These are phyloP conservation scores for Malus hybrid DNA, from an alignment of 331 rosid species.

Conservation along the genomic window DNA sequence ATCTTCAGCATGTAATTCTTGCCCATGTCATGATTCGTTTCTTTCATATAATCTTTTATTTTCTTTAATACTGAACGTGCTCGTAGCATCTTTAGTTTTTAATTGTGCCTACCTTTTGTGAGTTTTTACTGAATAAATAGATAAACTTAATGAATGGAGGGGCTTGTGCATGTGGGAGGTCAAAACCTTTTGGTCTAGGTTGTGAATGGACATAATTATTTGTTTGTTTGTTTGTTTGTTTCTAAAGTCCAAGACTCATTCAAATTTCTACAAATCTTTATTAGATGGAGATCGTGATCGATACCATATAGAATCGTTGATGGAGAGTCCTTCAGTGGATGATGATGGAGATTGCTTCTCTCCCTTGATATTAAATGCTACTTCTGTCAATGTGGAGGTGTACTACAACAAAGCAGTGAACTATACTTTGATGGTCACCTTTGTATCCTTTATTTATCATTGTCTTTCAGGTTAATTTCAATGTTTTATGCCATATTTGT, in stretches of 20 bases:
- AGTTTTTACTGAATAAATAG: background rate
- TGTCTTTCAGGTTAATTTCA: background rate
- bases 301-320: conserved; percentile 69
- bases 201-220: background rate
- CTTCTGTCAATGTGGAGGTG: conserved; percentile 76
- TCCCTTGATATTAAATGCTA: conserved; percentile 67
- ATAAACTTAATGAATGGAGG: background rate
- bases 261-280: conserved; percentile 14
- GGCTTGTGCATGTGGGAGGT: background rate
- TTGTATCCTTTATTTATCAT: conserved; percentile 65
- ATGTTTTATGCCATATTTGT: conserved; percentile 15
- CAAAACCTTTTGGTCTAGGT: background rate
- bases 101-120: background rate
- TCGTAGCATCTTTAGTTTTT: background rate
- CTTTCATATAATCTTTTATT: background rate
- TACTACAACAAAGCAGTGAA: conserved; percentile 94
- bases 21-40: background rate
- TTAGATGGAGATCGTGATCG: conserved; percentile 54
- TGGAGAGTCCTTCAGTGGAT: conserved; percentile 84
- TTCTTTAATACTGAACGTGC: background rate
- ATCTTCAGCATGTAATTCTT: background rate
- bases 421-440: conserved; percentile 94
- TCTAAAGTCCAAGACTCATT: background rate
- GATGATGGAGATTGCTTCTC: conserved; percentile 81
- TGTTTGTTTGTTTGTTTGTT: background rate